A percentile compares a stretch with the other conserved stretches of the same genome.
Conservation (phyloP, 2,329 filamentous ascomycete genomes). For the Colletotrichum spinosum region DNA sequence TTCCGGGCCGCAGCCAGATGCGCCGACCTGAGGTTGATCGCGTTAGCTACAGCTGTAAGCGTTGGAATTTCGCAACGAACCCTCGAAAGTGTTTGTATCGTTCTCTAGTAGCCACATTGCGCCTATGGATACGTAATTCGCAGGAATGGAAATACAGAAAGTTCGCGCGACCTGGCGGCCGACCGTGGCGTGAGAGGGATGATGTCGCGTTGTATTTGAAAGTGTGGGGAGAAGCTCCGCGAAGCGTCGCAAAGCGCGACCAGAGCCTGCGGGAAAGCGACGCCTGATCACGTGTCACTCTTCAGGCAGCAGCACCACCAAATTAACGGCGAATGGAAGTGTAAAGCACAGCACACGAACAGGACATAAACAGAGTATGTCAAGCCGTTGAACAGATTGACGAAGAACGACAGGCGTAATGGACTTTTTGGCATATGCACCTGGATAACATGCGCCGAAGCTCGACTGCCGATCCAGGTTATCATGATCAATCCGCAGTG, state of each 20-base stretch:
- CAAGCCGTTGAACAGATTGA: too few relatives aligned
- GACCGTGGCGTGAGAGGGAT: background rate
- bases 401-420: too few relatives aligned
- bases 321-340: too few relatives aligned
- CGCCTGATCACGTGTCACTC: constrained; percentile 41
- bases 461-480: too few relatives aligned
- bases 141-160: background rate
- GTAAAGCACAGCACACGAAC: too few relatives aligned
- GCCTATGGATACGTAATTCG: background rate
- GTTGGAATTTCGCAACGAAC: constrained; percentile 41
- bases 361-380: too few relatives aligned
- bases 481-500: too few relatives aligned
- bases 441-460: too few relatives aligned
- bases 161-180: constrained; percentile 2
- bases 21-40: constrained; percentile 53
- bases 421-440: too few relatives aligned
- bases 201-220: constrained; percentile 9
- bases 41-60: constrained; percentile 24
- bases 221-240: constrained; percentile 26
- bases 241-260: constrained; percentile 22
- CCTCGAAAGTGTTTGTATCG: constrained; percentile 63
- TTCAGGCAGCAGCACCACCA: constrained; percentile 20
- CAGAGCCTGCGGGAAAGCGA: constrained; percentile 32
- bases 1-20: constrained; percentile 88
- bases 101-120: constrained; percentile 76